Base-by-base conservation (phyloP, 2,329 filamentous ascomycete genomes). In the Cytospora mali region DNA sequence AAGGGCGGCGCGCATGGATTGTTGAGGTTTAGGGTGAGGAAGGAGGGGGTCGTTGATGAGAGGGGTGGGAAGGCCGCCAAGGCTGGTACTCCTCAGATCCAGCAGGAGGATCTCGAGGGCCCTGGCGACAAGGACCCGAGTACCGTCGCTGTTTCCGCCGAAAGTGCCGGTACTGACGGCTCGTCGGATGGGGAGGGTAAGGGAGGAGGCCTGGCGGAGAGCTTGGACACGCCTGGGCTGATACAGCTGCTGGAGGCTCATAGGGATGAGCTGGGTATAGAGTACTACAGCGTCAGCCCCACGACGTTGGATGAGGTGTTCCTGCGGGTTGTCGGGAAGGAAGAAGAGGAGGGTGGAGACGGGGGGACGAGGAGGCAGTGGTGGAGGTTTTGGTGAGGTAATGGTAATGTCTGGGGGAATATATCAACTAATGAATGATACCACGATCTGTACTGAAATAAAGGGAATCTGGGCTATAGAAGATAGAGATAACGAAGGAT, bases 261-360 rank as follows among this genome's bases (percentile, higher is more conserved):
- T 66, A 90, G 88, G 70, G 78, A 85, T 23, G 75, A 76, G 5
- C 75, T 97, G 29, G 90, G 90, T 0, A 83, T 97, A 54, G 89
- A 92, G 72, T 92, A 96, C 74, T 97, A 94, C 75, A 92, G 89
- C 55, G 92, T 97, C 67, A 90, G 86, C 62, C 91, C 92, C 27
- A 95, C 92, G 21, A 96, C 92, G 18, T 77, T 97, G 49, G 93
- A 97, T 72, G 91, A 97, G 75, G 93, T 97, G 0, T 97, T 97
- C 75, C 75, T 97, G 73, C 84, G 84, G 28, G 95, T 97, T 71
- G 92, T 97, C 0, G 88, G 88, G 1, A 84, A 87, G 74, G 92
- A 96, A 73, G 93, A 94, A 76, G 83, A 84, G 25, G 84, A 83
- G 56, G 78, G 77, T 16, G 71, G 72, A 16, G 69, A 75, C 63